A percentile compares a stretch with the other conserved stretches of the same genome.
phyloP scores from a whole-genome alignment of 805 yeast genomes.

The Ogataea siamensis region DNA sequence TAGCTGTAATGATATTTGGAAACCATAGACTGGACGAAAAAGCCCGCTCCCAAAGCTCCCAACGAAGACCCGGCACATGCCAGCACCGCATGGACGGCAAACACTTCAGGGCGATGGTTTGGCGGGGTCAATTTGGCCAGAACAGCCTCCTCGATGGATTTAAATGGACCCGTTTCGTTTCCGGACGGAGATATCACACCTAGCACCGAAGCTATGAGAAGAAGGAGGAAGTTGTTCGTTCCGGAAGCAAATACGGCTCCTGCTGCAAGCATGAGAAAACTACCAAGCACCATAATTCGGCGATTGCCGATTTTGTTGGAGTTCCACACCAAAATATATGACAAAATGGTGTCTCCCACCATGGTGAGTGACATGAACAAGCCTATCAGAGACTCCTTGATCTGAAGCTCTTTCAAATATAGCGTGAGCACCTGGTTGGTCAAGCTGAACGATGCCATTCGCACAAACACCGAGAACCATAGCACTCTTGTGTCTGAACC shows the following conservation, averaged over 20 bases:
- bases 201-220: slow-evolving; percentile 68
- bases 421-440: slow-evolving; percentile 77
- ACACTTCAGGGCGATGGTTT: slow-evolving; percentile 64
- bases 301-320: slow-evolving; percentile 73
- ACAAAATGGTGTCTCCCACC: slow-evolving; percentile 72
- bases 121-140: slow-evolving; percentile 75
- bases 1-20: slow-evolving; percentile 32
- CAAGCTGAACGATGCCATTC: slow-evolving; percentile 73
- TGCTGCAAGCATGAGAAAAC: slow-evolving; percentile 63
- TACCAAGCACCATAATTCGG: slow-evolving; percentile 58
- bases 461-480: slow-evolving; percentile 64
- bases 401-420: slow-evolving; percentile 53
- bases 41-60: slow-evolving; percentile 68
- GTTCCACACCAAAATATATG: slow-evolving; percentile 71
- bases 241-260: slow-evolving; percentile 62
- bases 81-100: slow-evolving; percentile 69
- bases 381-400: slow-evolving; percentile 63
- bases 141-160: slow-evolving; percentile 79
- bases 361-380: slow-evolving; percentile 78
- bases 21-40: slow-evolving; percentile 47
- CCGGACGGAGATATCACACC: slow-evolving; percentile 91
- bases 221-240: slow-evolving; percentile 48
- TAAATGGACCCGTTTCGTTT: slow-evolving; percentile 88
- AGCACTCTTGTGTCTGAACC: slow-evolving; percentile 56
- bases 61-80: slow-evolving; percentile 72